Conservation (phyloP, 192 early-diverging fungal species). For the Phycomyces blakesleeanus region DNA sequence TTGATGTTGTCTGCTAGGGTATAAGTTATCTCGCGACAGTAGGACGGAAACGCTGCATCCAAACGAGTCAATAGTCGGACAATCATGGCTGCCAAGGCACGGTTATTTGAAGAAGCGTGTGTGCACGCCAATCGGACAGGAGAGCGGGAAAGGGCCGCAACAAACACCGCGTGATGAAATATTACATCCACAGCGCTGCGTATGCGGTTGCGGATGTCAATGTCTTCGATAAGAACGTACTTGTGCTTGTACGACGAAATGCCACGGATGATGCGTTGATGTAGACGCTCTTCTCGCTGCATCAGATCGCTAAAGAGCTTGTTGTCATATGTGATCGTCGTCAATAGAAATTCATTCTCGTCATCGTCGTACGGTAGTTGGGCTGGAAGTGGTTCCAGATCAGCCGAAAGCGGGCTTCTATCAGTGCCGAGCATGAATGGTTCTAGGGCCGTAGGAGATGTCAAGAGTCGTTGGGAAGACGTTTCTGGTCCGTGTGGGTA, state of each 20-base stretch:
- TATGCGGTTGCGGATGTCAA: slow-evolving; percentile 36
- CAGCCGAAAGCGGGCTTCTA: not conserved
- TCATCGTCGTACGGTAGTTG: not conserved
- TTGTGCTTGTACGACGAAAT: slow-evolving; percentile 37
- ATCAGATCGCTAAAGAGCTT: slow-evolving; percentile 20
- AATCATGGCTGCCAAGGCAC: slow-evolving; percentile 25
- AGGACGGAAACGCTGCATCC: slow-evolving; percentile 32
- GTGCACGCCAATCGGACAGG: slow-evolving; percentile 10
- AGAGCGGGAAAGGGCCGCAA: slow-evolving; percentile 16
- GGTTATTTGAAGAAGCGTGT: slow-evolving; percentile 12
- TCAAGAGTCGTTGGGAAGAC: slow-evolving; percentile 1
- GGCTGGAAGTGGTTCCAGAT: not conserved
- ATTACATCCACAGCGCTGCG: slow-evolving; percentile 31
- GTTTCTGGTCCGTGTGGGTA: not conserved
- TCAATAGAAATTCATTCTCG: not conserved
- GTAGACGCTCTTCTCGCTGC: slow-evolving; percentile 21
- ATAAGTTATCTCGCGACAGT: slow-evolving; percentile 37
- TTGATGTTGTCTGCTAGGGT: slow-evolving; percentile 37
- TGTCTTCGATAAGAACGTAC: slow-evolving; percentile 37
- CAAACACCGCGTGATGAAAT: slow-evolving; percentile 38
- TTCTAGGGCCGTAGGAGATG: not conserved
- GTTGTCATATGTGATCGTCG: slow-evolving; percentile 9
- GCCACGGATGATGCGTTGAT: slow-evolving; percentile 31
- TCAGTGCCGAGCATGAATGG: not conserved
- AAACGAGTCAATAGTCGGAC: slow-evolving; percentile 29